Evolutionary conservation across 176 grass and related monocot genomes (phyloP), one percentile per base, ranked within the genome.

Genomic region (Oryza australiensis): DNA sequence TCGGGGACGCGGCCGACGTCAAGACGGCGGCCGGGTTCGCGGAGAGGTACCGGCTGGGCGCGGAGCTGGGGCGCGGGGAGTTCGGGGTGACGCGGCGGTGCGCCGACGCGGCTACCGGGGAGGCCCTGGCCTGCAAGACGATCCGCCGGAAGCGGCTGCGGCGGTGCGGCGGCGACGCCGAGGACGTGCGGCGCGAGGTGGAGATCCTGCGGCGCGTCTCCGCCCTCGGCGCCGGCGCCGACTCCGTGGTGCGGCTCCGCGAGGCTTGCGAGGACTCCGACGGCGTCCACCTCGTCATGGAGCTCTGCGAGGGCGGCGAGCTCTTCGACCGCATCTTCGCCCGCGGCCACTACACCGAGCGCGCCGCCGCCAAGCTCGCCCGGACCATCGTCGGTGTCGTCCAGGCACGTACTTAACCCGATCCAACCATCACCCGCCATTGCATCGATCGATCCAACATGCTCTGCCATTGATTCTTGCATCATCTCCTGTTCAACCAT

Each of bases 61-160:
- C 51, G 49, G 94, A 97, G 88, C 83, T 97, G 12, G 94, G 94
- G 11, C 88, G 92, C 11, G 94, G 94, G 12, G 94, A 97, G 90
- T 97, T 94, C 72, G 88, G 94, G 18, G 90, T 94, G 29, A 97
- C 94, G 55, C 70, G 87, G 18, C 88, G 81, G 27, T 94, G 92
- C 90, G 75, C 73, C 7, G 88, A 94, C 77, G 72, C 14, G 3
- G 76, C 72, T 42, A 94, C 94, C 7, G 86, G 90, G 32, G 90
- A 86, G 77, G 59, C 75, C 16, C 82, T 90, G 73, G 94, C 94
- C 35, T 97, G 94, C 94, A 97, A 97, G 90, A 82, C 92, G 8
- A 83, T 97, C 84, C 78, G 86, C 11, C 84, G 89, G 77, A 72
- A 66, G 68, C 80, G 87, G 28, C 88, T 97, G 27, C 87, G 89